Conservation (phyloP, 495 filamentous ascomycete species). For the Talaromyces trachyspermus region DNA sequence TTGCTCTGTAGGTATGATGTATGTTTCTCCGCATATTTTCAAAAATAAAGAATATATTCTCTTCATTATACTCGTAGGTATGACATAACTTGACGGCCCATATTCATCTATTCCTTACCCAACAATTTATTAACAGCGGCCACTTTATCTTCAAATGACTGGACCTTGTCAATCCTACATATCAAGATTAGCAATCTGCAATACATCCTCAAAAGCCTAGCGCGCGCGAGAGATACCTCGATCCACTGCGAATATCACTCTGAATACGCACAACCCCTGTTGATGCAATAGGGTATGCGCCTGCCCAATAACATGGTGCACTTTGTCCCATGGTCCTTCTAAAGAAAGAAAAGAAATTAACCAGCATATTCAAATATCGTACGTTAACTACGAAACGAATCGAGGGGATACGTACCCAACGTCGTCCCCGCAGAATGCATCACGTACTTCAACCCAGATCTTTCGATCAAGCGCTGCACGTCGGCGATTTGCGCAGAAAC, state of each 20-base stretch:
- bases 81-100: not conserved
- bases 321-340: constrained; percentile 90
- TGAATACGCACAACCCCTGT: constrained; percentile 79
- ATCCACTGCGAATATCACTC: constrained; percentile 80
- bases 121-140: constrained; percentile 53
- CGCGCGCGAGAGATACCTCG: constrained; percentile 48
- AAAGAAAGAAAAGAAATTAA: constrained; percentile 6
- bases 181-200: not conserved
- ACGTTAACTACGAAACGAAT: too few relatives aligned
- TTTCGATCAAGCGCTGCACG: constrained; percentile 78
- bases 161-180: constrained; percentile 59
- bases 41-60: not conserved
- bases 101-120: constrained; percentile 25
- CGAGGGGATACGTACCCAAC: constrained; percentile 56
- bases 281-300: constrained; percentile 79
- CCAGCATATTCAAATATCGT: not conserved
- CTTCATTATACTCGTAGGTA: not conserved
- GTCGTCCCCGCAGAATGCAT: constrained; percentile 95
- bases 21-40: not conserved
- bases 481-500: constrained; percentile 83
- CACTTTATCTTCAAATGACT: constrained; percentile 61
- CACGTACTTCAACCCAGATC: constrained; percentile 67
- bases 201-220: not conserved
- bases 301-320: constrained; percentile 83
- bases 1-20: not conserved